Conservation (phyloP, 2,329 filamentous ascomycete genomes). For the Venturia aucupariae region DNA sequence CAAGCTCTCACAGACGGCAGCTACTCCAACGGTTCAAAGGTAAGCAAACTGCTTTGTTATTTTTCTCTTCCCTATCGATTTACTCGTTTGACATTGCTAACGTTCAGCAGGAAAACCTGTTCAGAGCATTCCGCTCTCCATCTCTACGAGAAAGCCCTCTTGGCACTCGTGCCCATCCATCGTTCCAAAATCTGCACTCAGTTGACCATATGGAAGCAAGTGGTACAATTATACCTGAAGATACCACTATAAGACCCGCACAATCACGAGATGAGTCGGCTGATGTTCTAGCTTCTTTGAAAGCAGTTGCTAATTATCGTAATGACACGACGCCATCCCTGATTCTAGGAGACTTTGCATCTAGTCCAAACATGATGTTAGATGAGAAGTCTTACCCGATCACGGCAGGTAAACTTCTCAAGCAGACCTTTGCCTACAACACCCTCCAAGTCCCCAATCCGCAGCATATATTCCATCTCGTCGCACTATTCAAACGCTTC, state of each 20-base stretch:
- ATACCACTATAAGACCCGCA: background rate
- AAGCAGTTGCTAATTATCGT: background rate
- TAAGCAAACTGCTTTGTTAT: background rate
- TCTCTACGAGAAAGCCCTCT: background rate
- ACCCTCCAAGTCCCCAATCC: slow-evolving; percentile 1
- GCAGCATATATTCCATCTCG: slow-evolving; percentile 14
- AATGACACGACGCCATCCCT: slow-evolving; percentile 1
- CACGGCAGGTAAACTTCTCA: slow-evolving; percentile 7
- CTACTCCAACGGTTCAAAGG: slow-evolving; percentile 10
- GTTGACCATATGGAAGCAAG: slow-evolving; percentile 28
- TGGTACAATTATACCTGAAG: slow-evolving; percentile 28
- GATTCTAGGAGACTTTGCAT: slow-evolving; percentile 5
- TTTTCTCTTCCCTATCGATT: background rate
- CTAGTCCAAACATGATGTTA: background rate
- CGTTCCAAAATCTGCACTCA: background rate
- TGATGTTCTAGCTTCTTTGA: background rate
- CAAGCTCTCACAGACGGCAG: slow-evolving; percentile 8
- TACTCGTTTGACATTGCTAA: background rate
- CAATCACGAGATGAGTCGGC: background rate
- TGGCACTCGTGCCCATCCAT: background rate
- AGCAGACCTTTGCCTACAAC: slow-evolving; percentile 5
- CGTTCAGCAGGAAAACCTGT: slow-evolving; percentile 15
- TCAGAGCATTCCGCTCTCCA: slow-evolving; percentile 15
- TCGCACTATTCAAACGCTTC: slow-evolving; percentile 7
- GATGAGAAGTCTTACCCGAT: slow-evolving; percentile 1